A percentile compares a stretch with the other conserved stretches of the same genome.
Evolutionary conservation across 805 yeast genomes (phyloP).

Genomic region (Cyberlindnera petersonii): DNA sequence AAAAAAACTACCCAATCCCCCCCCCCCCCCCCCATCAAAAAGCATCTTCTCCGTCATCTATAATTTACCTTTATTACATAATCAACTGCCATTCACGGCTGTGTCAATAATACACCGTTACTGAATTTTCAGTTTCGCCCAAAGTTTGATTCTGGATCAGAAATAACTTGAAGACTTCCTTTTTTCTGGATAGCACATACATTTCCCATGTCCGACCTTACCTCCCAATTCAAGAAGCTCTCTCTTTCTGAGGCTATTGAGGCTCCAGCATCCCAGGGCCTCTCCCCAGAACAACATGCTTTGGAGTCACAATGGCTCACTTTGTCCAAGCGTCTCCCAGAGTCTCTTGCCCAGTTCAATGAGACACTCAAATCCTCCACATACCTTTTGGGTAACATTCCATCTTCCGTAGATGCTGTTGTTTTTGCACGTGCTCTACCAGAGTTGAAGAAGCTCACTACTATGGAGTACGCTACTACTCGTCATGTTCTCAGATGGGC

Average conservation of each 20-base stretch:
- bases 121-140: neutral
- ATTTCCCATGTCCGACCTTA: conserved; percentile 32
- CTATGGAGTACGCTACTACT: conserved; percentile 50
- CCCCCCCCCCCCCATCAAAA: too few species aligned
- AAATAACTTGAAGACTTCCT: too few species aligned
- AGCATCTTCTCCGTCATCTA: too few species aligned
- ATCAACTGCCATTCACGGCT: conserved; percentile 2
- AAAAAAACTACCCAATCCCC: too few species aligned
- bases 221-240: conserved; percentile 30
- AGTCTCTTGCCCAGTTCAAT: conserved; percentile 56
- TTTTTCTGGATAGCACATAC: too few species aligned
- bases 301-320: conserved; percentile 76
- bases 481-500: conserved; percentile 94
- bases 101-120: conserved; percentile 1
- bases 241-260: conserved; percentile 19
- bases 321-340: conserved; percentile 59
- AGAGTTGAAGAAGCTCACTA: conserved; percentile 50
- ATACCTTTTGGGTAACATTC: conserved; percentile 62
- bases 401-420: conserved; percentile 66
- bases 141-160: too few species aligned
- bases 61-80: too few species aligned
- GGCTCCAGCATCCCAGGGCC: conserved; percentile 25
- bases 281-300: conserved; percentile 56
- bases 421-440: conserved; percentile 64
- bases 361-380: conserved; percentile 64